A percentile compares a stretch with the other conserved stretches of the same genome.
These are phyloP conservation scores for Lactarius vividus DNA, from an alignment of 768 basidiomycete species.

Conservation along the genomic window DNA sequence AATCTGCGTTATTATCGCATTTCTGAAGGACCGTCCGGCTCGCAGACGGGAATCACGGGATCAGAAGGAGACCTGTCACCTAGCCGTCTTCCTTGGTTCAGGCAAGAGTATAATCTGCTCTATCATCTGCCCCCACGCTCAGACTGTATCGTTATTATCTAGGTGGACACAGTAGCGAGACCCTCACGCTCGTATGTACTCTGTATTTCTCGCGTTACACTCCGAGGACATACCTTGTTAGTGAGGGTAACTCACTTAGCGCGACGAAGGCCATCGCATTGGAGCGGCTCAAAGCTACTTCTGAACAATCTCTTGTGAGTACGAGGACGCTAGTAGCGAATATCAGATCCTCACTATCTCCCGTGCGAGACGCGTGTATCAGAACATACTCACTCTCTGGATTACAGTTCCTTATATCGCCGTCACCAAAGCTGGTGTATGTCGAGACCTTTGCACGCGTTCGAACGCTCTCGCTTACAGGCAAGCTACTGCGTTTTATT, in stretches of 20 bases:
- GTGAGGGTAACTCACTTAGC: conserved; percentile 80
- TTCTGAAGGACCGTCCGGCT: conserved; percentile 26
- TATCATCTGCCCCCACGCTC: conserved; percentile 14
- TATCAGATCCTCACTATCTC: conserved; percentile 70
- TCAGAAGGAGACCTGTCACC: conserved; percentile 37
- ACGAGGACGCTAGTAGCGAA: conserved; percentile 11
- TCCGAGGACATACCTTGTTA: conserved; percentile 76
- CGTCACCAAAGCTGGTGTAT: conserved; percentile 74
- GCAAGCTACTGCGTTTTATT: conserved; percentile 72
- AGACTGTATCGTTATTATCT: conserved; percentile 19
- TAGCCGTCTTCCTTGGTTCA: conserved; percentile 93
- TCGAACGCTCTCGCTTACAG: conserved; percentile 74
- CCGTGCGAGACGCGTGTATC: conserved; percentile 84
- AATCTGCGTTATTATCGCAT: conserved; percentile 29
- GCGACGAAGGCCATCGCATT: conserved; percentile 62
- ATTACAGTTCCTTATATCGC: conserved; percentile 68
- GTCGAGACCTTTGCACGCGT: conserved; percentile 95
- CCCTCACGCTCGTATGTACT: conserved; percentile 64
- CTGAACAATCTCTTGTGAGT: conserved; percentile 27
- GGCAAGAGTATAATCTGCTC: conserved; percentile 45
- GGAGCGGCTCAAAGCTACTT: conserved; percentile 46
- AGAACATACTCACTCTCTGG: conserved; percentile 55
- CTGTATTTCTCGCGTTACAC: conserved; percentile 75
- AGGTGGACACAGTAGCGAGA: conserved; percentile 97
- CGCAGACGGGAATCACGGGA: conserved; percentile 20